These are phyloP conservation scores for Quercus cerris DNA, from an alignment of 306 rosid genomes.

Conservation along the genomic window DNA sequence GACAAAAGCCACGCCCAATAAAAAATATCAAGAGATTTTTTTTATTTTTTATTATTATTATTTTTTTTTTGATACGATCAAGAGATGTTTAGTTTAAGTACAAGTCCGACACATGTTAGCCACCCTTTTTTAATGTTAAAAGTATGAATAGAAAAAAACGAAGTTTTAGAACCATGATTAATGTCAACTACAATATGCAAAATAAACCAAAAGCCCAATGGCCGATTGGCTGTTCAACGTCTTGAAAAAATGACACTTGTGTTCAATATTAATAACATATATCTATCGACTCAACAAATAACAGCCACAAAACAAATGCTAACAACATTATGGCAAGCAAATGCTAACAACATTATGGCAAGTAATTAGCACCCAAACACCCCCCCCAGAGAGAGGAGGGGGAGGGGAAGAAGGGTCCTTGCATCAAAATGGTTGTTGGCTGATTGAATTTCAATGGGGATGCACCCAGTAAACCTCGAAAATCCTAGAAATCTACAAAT, in stretches of 20 bases:
- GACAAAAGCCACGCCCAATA: no score
- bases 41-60: no score
- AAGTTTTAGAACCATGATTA: no score
- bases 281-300: not conserved
- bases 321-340: not conserved
- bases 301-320: not conserved
- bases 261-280: not conserved
- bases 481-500: constrained; percentile 10
- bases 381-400: no score
- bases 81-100: no score
- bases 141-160: no score
- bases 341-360: not conserved
- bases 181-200: no score
- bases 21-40: no score
- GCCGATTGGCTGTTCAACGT: not conserved
- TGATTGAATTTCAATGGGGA: not conserved
- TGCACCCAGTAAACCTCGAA: constrained; percentile 7
- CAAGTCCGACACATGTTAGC: no score
- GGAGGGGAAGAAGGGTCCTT: not conserved
- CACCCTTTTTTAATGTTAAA: no score
- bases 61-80: no score
- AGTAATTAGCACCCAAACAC: not conserved
- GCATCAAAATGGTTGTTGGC: not conserved
- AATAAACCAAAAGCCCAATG: not conserved
- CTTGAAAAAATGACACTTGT: not conserved